Base-by-base conservation (phyloP, 2,329 filamentous ascomycete genomes). In the Immersiporthe knoxdaviesiana region DNA sequence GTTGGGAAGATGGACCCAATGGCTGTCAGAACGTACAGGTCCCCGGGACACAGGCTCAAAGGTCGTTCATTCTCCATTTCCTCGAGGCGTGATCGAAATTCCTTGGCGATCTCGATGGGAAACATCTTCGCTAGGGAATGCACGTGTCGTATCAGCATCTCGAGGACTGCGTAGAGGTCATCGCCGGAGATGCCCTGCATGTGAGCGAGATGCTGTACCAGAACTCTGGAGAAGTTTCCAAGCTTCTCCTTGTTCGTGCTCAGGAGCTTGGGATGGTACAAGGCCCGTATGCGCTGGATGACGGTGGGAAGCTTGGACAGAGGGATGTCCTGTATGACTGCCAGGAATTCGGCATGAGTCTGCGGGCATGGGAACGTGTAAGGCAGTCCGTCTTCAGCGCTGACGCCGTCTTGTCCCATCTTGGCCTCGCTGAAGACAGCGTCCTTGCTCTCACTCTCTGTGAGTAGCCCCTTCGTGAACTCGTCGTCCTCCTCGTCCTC, bases 71-170 rank as follows among this genome's bases (percentile, higher is more conserved):
- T 73, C 63, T 81, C 79, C 56, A 90, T 84, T n/a, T 85, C 82
- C 66, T 83, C 79, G 30, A 99, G 84, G 72, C 92, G 90, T n/a
- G 85, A 79, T 32, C 94, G 89, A 79, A 97, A 97, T 12, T 89
- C 90, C 70, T 87, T 88, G 32, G 91, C 90, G 67, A 97, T 92
- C 68, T 91, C 90, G 50, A 92, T 83, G 0, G 95, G 90, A 74
- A 94, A 97, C 63, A 89, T 91, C 77, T 97, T 95, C 3, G 94
- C 92, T 67, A 99, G 84, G 2, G 95, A 98, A 80, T 99, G 97
- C 32, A 97, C 85, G 79, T 99, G 96, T 62, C 96, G 92, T 69
- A 95, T 90, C 18, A 97, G 80, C 65, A 87, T 91, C 79, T 99
- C 96, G 21, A 97, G 78, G 1, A 92, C 84, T 0, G 85, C 78